Evolutionary conservation across 305 asterid genomes (phyloP).

Genomic region (Fraxinus baroniana): DNA sequence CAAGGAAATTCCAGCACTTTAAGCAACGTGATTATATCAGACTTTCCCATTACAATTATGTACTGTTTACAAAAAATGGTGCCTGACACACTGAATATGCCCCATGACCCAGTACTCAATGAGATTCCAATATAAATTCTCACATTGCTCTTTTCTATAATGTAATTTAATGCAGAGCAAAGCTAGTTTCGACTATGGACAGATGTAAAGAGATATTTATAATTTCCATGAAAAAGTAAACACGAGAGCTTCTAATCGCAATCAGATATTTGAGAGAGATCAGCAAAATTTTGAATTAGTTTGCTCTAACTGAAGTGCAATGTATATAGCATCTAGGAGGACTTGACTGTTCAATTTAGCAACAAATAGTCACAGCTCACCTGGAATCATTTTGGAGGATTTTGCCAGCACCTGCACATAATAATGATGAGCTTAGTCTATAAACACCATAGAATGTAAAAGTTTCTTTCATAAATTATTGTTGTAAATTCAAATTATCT

Average conservation of each 20-base stretch:
- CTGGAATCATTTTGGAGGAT: constrained; percentile 99
- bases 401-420: constrained; percentile 87
- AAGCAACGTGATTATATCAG: neutral
- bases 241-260: constrained; percentile 3
- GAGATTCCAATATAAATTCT: constrained; percentile 3
- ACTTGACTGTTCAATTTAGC: neutral
- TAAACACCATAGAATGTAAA: neutral
- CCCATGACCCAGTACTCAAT: no score
- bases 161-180: neutral
- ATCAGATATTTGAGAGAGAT: neutral
- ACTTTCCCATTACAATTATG: neutral
- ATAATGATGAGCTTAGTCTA: constrained; percentile 32
- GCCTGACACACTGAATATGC: no score
- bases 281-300: neutral
- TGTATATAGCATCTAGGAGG: neutral
- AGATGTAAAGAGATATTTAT: no score
- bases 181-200: no score
- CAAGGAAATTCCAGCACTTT: no score
- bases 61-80: no score
- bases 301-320: neutral
- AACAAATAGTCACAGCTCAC: constrained; percentile 41
- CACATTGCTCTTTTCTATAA: neutral
- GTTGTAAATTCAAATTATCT: neutral
- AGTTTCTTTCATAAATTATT: neutral
- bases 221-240: no score